Conservation (phyloP, 805 yeast genomes). For the Lipomyces starkeyi region DNA sequence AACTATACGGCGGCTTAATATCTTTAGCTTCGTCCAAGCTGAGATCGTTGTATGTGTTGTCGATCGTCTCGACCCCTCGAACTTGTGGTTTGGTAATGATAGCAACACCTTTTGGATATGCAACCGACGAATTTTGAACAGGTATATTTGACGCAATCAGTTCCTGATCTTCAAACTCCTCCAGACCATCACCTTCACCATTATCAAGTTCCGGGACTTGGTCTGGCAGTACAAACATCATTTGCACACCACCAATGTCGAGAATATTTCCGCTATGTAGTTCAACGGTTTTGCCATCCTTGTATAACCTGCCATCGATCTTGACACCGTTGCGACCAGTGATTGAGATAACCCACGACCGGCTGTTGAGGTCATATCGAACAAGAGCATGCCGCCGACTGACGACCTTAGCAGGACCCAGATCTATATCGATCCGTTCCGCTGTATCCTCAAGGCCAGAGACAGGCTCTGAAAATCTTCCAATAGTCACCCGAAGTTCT, state of each 20-base stretch:
- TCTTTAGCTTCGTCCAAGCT: conserved; percentile 91
- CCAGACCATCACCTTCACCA: conserved; percentile 14
- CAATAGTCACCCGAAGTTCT: conserved; percentile 73
- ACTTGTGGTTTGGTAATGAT: conserved; percentile 52
- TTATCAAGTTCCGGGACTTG: conserved; percentile 34
- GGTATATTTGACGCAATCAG: conserved; percentile 17
- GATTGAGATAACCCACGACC: conserved; percentile 86
- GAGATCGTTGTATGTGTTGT: conserved; percentile 52
- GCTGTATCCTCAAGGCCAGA: conserved; percentile 41
- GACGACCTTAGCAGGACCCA: conserved; percentile 98
- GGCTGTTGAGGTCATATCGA: conserved; percentile 70
- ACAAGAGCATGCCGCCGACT: conserved; percentile 88
- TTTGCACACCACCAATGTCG: conserved; percentile 96
- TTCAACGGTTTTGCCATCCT: conserved; percentile 51
- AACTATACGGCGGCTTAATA: conserved; percentile 94
- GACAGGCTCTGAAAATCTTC: conserved; percentile 69
- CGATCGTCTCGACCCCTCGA: conserved; percentile 44
- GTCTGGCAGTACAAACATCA: conserved; percentile 98
- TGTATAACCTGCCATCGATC: conserved; percentile 68
- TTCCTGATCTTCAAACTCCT: conserved; percentile 25
- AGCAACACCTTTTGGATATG: conserved; percentile 52
- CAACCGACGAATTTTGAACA: conserved; percentile 30
- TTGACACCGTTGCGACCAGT: conserved; percentile 93
- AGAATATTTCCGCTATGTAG: conserved; percentile 86
- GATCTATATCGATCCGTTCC: conserved; percentile 71